Percentiles rank a stretch among this genome's conserved stretches.
Evolutionary conservation across 2,329 filamentous ascomycete genomes (phyloP).

Genomic region (Xenoacremonium recifei): DNA sequence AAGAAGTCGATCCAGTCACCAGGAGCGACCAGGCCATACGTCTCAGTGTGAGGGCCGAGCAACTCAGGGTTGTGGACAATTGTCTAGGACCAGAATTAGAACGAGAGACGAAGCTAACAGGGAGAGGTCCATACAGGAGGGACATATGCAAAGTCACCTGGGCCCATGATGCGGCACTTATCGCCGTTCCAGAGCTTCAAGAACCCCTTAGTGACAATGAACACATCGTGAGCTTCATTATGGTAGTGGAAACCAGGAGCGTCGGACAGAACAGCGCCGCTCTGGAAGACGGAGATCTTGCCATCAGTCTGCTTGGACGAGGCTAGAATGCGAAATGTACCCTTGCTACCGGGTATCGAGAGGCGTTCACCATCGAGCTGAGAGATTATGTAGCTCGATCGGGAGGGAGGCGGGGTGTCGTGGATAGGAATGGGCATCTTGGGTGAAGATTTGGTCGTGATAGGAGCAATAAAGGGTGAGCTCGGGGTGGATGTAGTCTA

Average conservation of each 20-base stretch:
- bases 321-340: conserved; percentile 48
- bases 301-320: conserved; percentile 51
- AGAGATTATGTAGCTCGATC: conserved; percentile 44
- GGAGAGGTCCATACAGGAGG: conserved; percentile 44
- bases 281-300: conserved; percentile 49
- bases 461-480: no score
- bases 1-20: no score
- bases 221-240: conserved; percentile 55
- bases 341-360: conserved; percentile 52
- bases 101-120: no score
- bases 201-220: conserved; percentile 53
- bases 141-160: conserved; percentile 57
- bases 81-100: no score
- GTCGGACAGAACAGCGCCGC: conserved; percentile 44
- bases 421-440: conserved; percentile 34
- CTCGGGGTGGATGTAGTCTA: no score
- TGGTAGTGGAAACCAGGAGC: conserved; percentile 57
- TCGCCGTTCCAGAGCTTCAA: conserved; percentile 59
- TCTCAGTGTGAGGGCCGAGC: no score
- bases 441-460: conserved; percentile 5
- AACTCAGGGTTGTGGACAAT: no score
- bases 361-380: conserved; percentile 51
- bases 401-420: conserved; percentile 33
- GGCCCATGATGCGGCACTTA: conserved; percentile 49
- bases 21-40: no score